These are phyloP conservation scores for Kitagawia praeruptora DNA, from an alignment of 129 eudicot genomes.

Conservation along the genomic window DNA sequence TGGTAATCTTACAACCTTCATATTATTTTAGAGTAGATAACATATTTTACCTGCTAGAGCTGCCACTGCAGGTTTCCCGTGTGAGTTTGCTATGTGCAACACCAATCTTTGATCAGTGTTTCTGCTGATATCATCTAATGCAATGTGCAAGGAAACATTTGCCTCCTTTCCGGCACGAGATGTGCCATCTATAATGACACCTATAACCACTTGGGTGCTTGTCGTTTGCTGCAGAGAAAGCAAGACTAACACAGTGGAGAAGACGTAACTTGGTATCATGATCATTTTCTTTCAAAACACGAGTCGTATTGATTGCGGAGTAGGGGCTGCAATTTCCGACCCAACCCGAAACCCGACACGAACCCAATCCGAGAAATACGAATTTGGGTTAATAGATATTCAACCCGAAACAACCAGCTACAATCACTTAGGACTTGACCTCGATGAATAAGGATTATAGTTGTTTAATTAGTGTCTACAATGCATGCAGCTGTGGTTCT, in stretches of 20 bases:
- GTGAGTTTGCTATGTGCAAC: constrained; percentile 20
- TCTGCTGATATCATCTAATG: constrained; percentile 31
- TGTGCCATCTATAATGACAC: constrained; percentile 33
- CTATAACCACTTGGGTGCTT: constrained; percentile 11
- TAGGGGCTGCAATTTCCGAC: no score
- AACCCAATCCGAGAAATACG: no score
- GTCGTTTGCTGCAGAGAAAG: constrained; percentile 12
- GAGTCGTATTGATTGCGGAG: not conserved
- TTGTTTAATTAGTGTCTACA: no score
- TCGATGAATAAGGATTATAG: no score
- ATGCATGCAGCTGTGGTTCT: no score
- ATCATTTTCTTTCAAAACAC: not conserved
- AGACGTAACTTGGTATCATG: not conserved
- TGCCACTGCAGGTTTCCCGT: constrained; percentile 27
- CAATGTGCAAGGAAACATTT: constrained; percentile 45
- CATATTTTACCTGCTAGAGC: constrained; percentile 35
- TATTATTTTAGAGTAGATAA: no score
- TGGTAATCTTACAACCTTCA: no score
- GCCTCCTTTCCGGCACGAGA: constrained; percentile 44
- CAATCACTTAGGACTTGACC: no score
- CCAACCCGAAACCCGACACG: no score
- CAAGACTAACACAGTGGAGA: constrained; percentile 13
- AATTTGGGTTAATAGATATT: no score
- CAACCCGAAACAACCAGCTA: no score
- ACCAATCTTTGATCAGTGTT: constrained; percentile 11